phyloP scores from a whole-genome alignment of 306 rosid genomes.

The Benincasa hispida region DNA sequence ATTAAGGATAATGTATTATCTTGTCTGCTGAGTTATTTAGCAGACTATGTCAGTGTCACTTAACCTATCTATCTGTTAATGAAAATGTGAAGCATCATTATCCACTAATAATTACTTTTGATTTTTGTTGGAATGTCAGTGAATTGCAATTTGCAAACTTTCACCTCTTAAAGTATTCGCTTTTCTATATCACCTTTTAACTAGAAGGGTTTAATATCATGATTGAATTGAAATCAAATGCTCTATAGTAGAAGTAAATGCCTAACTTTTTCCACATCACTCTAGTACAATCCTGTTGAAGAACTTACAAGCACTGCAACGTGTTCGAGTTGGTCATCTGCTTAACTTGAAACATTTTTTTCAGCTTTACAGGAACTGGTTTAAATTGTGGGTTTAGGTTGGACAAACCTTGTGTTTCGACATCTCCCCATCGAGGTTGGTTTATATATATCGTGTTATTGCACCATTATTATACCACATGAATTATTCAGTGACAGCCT shows the following conservation, averaged over 20 bases:
- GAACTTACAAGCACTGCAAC: neutral
- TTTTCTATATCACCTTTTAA: neutral
- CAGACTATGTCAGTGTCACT: neutral
- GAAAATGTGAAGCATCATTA: neutral
- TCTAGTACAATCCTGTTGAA: neutral
- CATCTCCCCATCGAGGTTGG: slow-evolving; percentile 51
- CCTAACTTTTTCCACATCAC: neutral
- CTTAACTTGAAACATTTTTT: slow-evolving; percentile 7
- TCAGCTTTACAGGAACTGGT: slow-evolving; percentile 64
- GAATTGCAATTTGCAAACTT: neutral
- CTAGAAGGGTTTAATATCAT: neutral
- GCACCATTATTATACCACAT: neutral
- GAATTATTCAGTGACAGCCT: neutral
- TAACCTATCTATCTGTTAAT: neutral
- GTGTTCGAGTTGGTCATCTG: neutral
- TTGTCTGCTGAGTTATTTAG: neutral
- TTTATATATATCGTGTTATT: neutral
- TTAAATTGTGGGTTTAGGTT: slow-evolving; percentile 59
- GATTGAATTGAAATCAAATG: neutral
- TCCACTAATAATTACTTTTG: neutral
- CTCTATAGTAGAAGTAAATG: neutral
- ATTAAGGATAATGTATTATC: neutral
- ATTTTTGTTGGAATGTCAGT: neutral
- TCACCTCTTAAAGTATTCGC: neutral
- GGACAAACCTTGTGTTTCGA: slow-evolving; percentile 62